Conservation (phyloP, 352 stramenopile species). For the Globisporangium nodosum region DNA sequence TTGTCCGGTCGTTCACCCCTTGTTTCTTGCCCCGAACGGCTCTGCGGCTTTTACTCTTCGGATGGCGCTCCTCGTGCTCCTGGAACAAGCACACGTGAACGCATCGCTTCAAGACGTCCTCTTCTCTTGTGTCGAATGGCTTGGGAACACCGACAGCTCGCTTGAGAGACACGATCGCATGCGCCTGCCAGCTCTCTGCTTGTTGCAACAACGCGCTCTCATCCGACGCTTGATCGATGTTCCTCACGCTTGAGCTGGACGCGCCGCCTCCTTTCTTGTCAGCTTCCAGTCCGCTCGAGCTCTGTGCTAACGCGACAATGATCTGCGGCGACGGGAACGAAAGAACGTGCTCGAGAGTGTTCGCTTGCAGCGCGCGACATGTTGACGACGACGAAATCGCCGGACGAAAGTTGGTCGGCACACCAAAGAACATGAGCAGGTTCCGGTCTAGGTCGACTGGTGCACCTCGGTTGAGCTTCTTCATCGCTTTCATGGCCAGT, state of each 20-base stretch:
- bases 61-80: constrained; percentile 31
- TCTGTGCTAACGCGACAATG: constrained; percentile 43
- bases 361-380: constrained; percentile 37
- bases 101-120: constrained; percentile 74
- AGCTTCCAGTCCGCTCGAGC: constrained; percentile 8
- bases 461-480: constrained; percentile 63
- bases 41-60: constrained; percentile 4
- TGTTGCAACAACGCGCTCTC: constrained; percentile 43
- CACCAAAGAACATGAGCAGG: constrained; percentile 68
- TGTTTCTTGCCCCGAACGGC: not conserved
- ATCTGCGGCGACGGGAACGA: constrained; percentile 70
- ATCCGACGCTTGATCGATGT: constrained; percentile 9
- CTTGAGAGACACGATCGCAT: constrained; percentile 77
- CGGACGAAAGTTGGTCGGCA: constrained; percentile 73
- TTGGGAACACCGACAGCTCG: constrained; percentile 61
- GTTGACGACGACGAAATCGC: constrained; percentile 53
- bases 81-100: constrained; percentile 78
- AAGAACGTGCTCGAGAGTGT: constrained; percentile 63
- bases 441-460: constrained; percentile 65
- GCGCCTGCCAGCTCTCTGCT: constrained; percentile 42
- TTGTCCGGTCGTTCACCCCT: not conserved
- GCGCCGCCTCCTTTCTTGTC: not conserved
- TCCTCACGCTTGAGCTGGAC: not conserved
- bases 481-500: constrained; percentile 61
- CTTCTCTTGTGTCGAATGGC: constrained; percentile 69